phyloP scores from a whole-genome alignment of 1,284 basidiomycete species.

The Ceratobasidium sp. region DNA sequence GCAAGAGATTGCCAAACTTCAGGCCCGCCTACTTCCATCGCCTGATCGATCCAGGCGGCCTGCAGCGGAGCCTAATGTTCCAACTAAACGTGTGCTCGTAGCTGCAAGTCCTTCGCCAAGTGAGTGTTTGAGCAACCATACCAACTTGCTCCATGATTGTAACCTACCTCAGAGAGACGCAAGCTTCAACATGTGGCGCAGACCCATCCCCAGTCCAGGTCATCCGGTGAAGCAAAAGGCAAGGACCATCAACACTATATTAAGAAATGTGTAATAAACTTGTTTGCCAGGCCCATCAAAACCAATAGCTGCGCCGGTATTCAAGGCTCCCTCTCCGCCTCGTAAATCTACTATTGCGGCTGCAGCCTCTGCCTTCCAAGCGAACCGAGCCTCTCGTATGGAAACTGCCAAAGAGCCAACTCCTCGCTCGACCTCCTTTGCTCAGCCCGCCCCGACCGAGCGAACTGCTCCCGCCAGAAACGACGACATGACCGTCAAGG shows the following conservation, averaged over 20 bases:
- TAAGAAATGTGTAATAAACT: neutral
- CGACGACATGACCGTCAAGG: constrained; percentile 75
- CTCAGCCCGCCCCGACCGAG: constrained; percentile 48
- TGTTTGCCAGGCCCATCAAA: neutral
- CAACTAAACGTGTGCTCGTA: constrained; percentile 39
- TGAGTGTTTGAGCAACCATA: neutral
- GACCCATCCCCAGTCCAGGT: neutral
- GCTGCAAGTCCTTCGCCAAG: constrained; percentile 46
- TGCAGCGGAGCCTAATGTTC: neutral
- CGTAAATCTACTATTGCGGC: constrained; percentile 26
- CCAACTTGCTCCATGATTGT: neutral
- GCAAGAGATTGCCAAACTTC: constrained; percentile 32
- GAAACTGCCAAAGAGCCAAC: constrained; percentile 37
- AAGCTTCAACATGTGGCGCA: constrained; percentile 40
- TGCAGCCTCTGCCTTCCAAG: constrained; percentile 36
- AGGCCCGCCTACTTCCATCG: constrained; percentile 17
- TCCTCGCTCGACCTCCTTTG: constrained; percentile 48
- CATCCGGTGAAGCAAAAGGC: constrained; percentile 4
- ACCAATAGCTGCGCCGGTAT: constrained; percentile 38
- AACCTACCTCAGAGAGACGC: constrained; percentile 6
- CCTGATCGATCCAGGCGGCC: neutral
- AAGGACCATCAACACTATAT: neutral
- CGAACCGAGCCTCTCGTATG: constrained; percentile 19
- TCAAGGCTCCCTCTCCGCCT: constrained; percentile 34
- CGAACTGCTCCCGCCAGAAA: constrained; percentile 59